Conservation (phyloP, 1,139 yeast species). For the Debaryomycetaceae sp. region DNA sequence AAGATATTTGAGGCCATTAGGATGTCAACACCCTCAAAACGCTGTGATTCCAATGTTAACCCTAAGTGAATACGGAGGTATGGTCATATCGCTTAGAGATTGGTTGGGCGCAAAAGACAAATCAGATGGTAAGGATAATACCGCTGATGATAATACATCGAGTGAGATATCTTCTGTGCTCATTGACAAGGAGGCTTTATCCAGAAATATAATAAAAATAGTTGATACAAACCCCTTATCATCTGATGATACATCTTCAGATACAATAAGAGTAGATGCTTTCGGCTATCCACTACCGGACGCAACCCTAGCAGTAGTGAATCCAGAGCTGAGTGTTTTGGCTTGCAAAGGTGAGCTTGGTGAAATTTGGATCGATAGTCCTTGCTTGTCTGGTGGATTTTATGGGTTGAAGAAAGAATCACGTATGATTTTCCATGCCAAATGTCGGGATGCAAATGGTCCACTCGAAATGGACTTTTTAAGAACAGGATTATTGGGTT, state of each 20-base stretch:
- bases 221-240: constrained; percentile 60
- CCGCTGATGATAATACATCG: constrained; percentile 32
- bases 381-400: constrained; percentile 83
- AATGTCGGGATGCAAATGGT: constrained; percentile 69
- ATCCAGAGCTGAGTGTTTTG: constrained; percentile 78
- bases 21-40: constrained; percentile 72
- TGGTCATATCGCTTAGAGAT: constrained; percentile 87
- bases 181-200: constrained; percentile 76
- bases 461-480: constrained; percentile 72
- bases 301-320: constrained; percentile 88
- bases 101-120: constrained; percentile 75
- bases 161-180: constrained; percentile 65
- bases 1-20: constrained; percentile 87
- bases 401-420: constrained; percentile 73
- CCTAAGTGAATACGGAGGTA: constrained; percentile 91
- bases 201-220: constrained; percentile 73
- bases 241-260: constrained; percentile 48
- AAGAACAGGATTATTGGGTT: constrained; percentile 88
- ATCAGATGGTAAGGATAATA: constrained; percentile 35
- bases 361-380: constrained; percentile 94
- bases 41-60: constrained; percentile 90
- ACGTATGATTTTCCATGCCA: constrained; percentile 75
- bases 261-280: constrained; percentile 71
- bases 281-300: constrained; percentile 95
- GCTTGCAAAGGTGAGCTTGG: constrained; percentile 82